These are phyloP conservation scores for Ashbya aceris DNA, from an alignment of 1,139 yeast genomes.

Conservation along the genomic window DNA sequence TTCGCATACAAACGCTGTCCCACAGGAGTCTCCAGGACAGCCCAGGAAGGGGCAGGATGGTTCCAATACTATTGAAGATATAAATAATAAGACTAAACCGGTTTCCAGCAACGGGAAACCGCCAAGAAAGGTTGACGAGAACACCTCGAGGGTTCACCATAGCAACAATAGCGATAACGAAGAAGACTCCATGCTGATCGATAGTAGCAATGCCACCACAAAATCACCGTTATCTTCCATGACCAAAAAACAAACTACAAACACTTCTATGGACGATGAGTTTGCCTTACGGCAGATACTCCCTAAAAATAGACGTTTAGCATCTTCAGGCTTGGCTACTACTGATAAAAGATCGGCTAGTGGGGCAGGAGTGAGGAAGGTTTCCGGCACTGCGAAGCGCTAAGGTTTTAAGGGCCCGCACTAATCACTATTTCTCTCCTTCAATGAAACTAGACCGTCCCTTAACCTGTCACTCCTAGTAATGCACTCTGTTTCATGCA, in stretches of 20 bases:
- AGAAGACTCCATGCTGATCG: slow-evolving; percentile 10
- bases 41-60: slow-evolving; percentile 64
- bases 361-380: slow-evolving; percentile 27
- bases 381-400: slow-evolving; percentile 26
- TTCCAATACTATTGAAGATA: slow-evolving; percentile 27
- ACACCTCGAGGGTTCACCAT: slow-evolving; percentile 3
- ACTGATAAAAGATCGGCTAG: slow-evolving; percentile 24
- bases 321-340: slow-evolving; percentile 12
- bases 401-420: background rate
- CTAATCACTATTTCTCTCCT: too few species aligned
- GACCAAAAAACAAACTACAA: slow-evolving; percentile 5
- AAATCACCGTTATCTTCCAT: slow-evolving; percentile 1
- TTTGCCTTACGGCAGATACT: slow-evolving; percentile 20
- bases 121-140: slow-evolving; percentile 5
- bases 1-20: slow-evolving; percentile 51
- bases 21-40: slow-evolving; percentile 91
- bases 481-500: too few species aligned
- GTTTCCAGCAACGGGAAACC: slow-evolving; percentile 2
- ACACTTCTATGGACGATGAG: slow-evolving; percentile 9
- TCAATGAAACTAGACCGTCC: too few species aligned
- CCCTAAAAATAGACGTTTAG: slow-evolving; percentile 25
- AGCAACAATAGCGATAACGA: slow-evolving; percentile 7
- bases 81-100: slow-evolving; percentile 13
- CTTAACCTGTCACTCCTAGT: too few species aligned
- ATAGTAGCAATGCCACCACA: slow-evolving; percentile 6